phyloP scores from a whole-genome alignment of 1,284 basidiomycete genomes.

The Rhizoctonia solani region DNA sequence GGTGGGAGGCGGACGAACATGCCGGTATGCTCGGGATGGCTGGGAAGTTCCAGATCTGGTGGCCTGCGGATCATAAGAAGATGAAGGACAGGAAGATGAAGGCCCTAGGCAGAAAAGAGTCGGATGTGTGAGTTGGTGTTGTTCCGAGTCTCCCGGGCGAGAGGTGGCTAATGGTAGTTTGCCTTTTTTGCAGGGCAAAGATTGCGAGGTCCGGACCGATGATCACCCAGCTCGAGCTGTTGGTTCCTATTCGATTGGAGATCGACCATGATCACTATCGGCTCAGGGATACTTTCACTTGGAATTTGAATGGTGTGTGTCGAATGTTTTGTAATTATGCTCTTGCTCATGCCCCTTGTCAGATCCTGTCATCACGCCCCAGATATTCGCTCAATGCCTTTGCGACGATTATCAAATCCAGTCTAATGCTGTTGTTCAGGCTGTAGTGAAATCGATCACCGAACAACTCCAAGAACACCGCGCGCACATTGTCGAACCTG shows the following conservation, averaged over 20 bases:
- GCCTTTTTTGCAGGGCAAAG: conserved; percentile 21
- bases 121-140: conserved; percentile 61
- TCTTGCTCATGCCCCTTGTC: conserved; percentile 36
- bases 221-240: conserved; percentile 58
- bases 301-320: conserved; percentile 86
- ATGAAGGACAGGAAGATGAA: conserved; percentile 56
- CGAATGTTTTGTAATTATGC: not conserved
- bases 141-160: conserved; percentile 3
- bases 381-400: conserved; percentile 85
- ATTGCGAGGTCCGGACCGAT: not conserved
- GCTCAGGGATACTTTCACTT: conserved; percentile 95
- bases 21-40: conserved; percentile 16
- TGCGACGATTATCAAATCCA: conserved; percentile 91
- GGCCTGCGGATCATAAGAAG: conserved; percentile 58
- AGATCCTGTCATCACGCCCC: conserved; percentile 89
- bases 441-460: conserved; percentile 77
- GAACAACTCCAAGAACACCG: conserved; percentile 85
- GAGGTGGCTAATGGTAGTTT: not conserved
- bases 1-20: conserved; percentile 45
- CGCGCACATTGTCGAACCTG: conserved; percentile 41
- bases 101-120: conserved; percentile 59
- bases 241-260: conserved; percentile 93
- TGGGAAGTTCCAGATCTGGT: conserved; percentile 65
- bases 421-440: conserved; percentile 68
- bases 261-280: conserved; percentile 89